These are phyloP conservation scores for Venturiaceae sp. DNA, from an alignment of 2,329 filamentous ascomycete genomes.

Conservation along the genomic window DNA sequence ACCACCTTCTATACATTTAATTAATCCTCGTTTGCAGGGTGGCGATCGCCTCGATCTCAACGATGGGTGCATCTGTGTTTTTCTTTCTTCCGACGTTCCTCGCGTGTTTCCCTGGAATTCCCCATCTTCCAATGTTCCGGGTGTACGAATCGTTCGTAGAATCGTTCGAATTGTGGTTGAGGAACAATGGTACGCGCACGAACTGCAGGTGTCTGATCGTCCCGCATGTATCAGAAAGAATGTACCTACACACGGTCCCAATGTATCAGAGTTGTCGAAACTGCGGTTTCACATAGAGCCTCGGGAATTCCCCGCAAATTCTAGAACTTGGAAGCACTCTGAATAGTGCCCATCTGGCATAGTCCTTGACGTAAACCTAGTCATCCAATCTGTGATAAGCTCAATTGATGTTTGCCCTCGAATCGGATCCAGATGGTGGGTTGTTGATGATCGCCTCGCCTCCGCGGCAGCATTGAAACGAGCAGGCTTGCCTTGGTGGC, in stretches of 20 bases:
- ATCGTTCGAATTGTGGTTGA: no score
- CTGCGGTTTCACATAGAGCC: conserved; percentile 2
- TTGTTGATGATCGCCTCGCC: no score
- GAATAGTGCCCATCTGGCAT: not conserved
- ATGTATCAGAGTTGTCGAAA: conserved; percentile 2
- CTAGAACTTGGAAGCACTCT: not conserved
- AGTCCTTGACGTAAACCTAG: no score
- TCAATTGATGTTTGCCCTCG: no score
- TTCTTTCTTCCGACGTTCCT: not conserved
- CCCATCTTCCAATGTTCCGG: not conserved
- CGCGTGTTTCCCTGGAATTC: not conserved
- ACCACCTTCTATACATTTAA: not conserved
- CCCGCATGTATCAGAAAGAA: conserved; percentile 7
- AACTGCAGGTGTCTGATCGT: not conserved
- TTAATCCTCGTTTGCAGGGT: not conserved
- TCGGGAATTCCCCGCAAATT: not conserved
- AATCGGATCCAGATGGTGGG: no score
- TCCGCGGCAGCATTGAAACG: not conserved
- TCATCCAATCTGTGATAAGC: no score
- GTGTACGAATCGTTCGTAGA: not conserved
- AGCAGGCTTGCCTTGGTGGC: no score
- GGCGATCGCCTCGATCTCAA: no score
- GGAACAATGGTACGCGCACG: not conserved
- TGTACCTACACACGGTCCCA: not conserved
- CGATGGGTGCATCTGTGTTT: no score